Evolutionary conservation across 2,329 filamentous ascomycete genomes (phyloP), one percentile per base, ranked within the genome.

Genomic region (Mollisiaceae sp.): DNA sequence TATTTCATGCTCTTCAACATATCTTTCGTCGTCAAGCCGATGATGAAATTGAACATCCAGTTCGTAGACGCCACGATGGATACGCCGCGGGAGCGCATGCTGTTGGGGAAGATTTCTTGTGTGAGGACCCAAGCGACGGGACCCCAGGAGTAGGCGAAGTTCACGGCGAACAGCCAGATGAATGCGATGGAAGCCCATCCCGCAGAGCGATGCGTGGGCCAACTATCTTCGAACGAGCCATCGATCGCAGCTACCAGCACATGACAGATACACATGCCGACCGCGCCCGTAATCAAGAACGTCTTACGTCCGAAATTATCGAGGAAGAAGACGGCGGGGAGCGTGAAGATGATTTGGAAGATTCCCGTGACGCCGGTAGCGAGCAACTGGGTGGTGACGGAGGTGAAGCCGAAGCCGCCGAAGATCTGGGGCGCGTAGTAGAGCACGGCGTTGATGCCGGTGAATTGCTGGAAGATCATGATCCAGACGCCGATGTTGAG

Each of bases 291-390:
- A 4, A 85, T 82, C 1, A 90, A 79, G 1, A 89, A 82, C 0
- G 86, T 84, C 71, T 87, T 88, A 14, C 88, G 83, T 2, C 88
- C 89, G 8, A 87, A 78, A n/a, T 84, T 83, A 72, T 91, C 89
- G 60, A 90, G 84, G 74, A 83, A 90, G 5, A 89, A 77, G 2
- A 91, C 86, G 0, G 87, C 84, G 0, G 88, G 87, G 38, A 90
- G 83, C 0, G 89, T 91, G 24, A 84, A 83, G 64, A 91, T 69
- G 68, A 90, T 88, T 83, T 90, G 89, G 65, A 87, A 84, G 54
- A 91, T 86, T 6, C 89, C 89, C 5, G 90, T 88, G 0, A 91
- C 89, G 4, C 89, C 89, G 0, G 89, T 91, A 0, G 89, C 89
- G 1, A 91, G 79, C 0, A 91, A 80, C 1, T 83, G 86, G 0